Evolutionary conservation across 192 early-diverging fungal genomes (phyloP), one percentile per base, ranked within the genome.

Genomic region (Coemansia sp.): DNA sequence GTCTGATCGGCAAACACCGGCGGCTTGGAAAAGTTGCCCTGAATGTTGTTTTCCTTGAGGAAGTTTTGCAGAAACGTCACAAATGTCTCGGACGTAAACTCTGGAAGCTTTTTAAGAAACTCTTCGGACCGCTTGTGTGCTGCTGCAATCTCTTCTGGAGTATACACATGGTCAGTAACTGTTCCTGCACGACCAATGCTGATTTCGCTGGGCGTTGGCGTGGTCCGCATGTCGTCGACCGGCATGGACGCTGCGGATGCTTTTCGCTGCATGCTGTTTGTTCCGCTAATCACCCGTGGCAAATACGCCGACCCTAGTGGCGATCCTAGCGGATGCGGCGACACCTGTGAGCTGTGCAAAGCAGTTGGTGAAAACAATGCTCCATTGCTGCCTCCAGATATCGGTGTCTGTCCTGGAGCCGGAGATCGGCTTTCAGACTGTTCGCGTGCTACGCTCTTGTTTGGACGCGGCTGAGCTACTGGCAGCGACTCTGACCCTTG

Each of bases 31-130:
- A 71, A 68, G 57, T 67, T 72, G 8, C 69, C 68, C 23, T 60
- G 44, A 13, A 68, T 53, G 50, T 61, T 59, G 54, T 72, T 63
- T 30, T 71, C 68, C 35, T 63, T 66, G 33, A 67, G 65, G 41
- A 78, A 78, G 53, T 41, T 52, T 46, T 72, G 68, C 53, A 78
- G 36, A 51, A 72, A 78, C 46, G 48, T 38, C 11, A 70, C 46
- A 44, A 78, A 78, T 39, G 55, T 48, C 44, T 67, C 65, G 4
- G 57, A 63, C 11, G 68, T 78, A 40, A 61, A 78, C 49, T 53
- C 57, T 2, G 63, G 57, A 38, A 78, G 60, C 50, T 41, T 50
- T 31, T 55, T 67, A 16, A 72, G 12, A 41, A 78, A 78, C 65
- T 78, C 75, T 0, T 68, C 60, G 0, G 75, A 78, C 30, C 41